Conservation (phyloP, 495 filamentous ascomycete species). For the Xylaria longipes region DNA sequence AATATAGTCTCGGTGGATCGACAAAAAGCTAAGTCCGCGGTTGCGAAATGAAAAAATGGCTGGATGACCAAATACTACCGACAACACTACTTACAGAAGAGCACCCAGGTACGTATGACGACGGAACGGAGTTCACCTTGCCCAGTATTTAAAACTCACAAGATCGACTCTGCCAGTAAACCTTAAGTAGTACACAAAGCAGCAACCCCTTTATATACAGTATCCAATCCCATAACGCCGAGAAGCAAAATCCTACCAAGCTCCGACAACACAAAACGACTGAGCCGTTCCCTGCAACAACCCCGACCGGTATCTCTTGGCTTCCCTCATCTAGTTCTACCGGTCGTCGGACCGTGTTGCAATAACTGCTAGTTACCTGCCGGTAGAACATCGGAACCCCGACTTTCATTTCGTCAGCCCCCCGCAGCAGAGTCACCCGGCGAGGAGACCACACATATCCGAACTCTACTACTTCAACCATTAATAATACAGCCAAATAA, state of each 20-base stretch:
- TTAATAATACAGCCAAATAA: no score
- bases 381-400: constrained; percentile 34
- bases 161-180: background rate
- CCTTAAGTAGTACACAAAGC: background rate
- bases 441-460: no score
- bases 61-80: background rate
- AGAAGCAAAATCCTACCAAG: background rate
- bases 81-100: background rate
- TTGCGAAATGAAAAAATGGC: background rate
- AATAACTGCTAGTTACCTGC: background rate
- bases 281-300: background rate
- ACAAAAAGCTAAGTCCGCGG: background rate
- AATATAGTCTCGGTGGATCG: background rate
- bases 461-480: no score
- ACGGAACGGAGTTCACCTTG: background rate
- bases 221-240: background rate
- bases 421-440: no score
- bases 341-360: background rate
- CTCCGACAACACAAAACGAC: background rate
- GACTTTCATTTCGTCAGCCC: constrained; percentile 2
- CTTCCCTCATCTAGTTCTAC: background rate
- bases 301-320: background rate
- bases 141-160: background rate
- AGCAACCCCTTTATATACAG: constrained; percentile 1
- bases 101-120: background rate